Evolutionary conservation across 768 basidiomycete species (phyloP), one percentile per base, ranked within the genome.

Genomic region (Boletus pseudopeckii): DNA sequence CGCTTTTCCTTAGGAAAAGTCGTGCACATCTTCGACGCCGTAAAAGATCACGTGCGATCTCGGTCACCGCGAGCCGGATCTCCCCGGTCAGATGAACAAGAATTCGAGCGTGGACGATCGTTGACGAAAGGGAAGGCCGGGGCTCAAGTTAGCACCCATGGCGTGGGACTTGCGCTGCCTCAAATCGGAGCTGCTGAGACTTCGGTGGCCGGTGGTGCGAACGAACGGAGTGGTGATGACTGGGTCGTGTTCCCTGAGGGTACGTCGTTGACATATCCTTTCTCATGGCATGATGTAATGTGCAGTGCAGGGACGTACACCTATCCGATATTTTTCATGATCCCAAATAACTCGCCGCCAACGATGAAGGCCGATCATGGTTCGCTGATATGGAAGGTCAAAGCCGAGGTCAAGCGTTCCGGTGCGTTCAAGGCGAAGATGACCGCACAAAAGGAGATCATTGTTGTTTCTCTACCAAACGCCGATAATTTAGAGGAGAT

Each of bases 221-320:
- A 48, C 68, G 62, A 43, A 69, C 76, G 50, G 73, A 75, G 30
- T 5, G 75, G 74, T 13, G 72, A 79, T 47, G 77, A 79, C 5
- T 98, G 92, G 92, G 86, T 87, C 65, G 87, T 95, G 68, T 96
- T 96, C 69, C 83, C 85, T 62, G 85, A 88, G 74, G 94, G 93
- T 88, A 50, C 18, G 59, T 46, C 22, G 39, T 30, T 37, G 75
- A 69, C 28, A 43, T 20, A 24, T 37, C 40, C 33, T 49, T 26
- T 46, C 24, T 48, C 26, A 32, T 36, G 8, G 10, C 13, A 17
- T 54, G 32, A 60, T 88, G 88, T 17, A 92, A 96, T 26, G 15
- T n/a, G 40, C 9, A 38, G 20, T 54, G 32, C 60, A 90, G 94
- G 94, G 18, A 88, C 84, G 6, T 98, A 98, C 68, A 92, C 88